These are phyloP conservation scores for Clitopilus hobsonii DNA, from an alignment of 768 basidiomycete species.

Conservation along the genomic window DNA sequence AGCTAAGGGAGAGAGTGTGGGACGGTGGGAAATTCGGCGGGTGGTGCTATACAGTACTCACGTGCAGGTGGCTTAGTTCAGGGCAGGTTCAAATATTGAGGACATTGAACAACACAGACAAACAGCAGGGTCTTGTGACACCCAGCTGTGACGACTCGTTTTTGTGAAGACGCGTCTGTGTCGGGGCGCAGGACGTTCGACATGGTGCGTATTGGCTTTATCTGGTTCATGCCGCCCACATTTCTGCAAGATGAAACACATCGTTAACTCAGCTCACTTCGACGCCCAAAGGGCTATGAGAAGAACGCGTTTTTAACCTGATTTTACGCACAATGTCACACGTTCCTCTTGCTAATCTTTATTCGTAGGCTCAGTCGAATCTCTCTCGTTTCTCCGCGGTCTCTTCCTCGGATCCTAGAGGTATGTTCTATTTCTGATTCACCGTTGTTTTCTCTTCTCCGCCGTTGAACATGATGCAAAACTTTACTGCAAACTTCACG, in stretches of 20 bases:
- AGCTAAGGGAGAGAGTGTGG: slow-evolving; percentile 2
- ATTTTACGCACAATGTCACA: slow-evolving; percentile 11
- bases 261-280: slow-evolving; percentile 63
- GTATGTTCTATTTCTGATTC: slow-evolving; percentile 22
- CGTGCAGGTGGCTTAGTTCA: slow-evolving; percentile 34
- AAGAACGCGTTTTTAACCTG: slow-evolving; percentile 44
- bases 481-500: slow-evolving; percentile 37
- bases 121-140: background rate
- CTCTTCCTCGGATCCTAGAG: background rate
- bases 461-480: slow-evolving; percentile 35
- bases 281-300: slow-evolving; percentile 48
- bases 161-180: background rate
- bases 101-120: background rate
- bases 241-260: background rate
- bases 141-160: background rate
- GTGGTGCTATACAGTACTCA: slow-evolving; percentile 17
- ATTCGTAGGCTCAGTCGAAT: background rate
- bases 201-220: background rate
- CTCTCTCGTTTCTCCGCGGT: background rate
- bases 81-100: slow-evolving; percentile 21
- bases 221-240: too few species aligned
- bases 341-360: too few species aligned
- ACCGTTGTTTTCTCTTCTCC: background rate
- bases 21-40: slow-evolving; percentile 12
- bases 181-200: too few species aligned